Evolutionary conservation across 2,329 filamentous ascomycete species (phyloP).

Genomic region (Coniochaeta ligniaria): DNA sequence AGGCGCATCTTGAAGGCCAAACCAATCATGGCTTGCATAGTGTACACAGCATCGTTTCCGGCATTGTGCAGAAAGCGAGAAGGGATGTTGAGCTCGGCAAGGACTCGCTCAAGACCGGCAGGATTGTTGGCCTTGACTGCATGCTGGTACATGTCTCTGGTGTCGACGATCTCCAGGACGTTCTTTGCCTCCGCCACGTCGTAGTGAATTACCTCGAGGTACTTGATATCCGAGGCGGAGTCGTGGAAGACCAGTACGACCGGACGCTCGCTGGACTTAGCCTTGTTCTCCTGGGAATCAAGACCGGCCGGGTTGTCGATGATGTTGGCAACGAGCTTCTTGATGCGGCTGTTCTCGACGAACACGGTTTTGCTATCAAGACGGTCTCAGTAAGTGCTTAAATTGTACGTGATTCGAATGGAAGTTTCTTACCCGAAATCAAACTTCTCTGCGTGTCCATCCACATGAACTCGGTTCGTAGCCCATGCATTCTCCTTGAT

Average conservation of each 20-base stretch:
- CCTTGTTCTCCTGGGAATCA: conserved; percentile 1
- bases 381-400: background rate
- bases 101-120: conserved; percentile 51
- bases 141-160: conserved; percentile 60
- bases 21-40: conserved; percentile 64
- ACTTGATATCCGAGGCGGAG: conserved; percentile 57
- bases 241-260: conserved; percentile 81
- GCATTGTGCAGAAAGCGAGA: conserved; percentile 73
- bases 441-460: conserved; percentile 67
- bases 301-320: conserved; percentile 7
- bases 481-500: conserved; percentile 62
- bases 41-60: conserved; percentile 79
- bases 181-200: conserved; percentile 45
- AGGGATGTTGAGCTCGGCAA: conserved; percentile 56
- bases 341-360: conserved; percentile 2
- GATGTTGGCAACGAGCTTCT: conserved; percentile 6
- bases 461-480: conserved; percentile 60
- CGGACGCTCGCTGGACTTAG: conserved; percentile 17
- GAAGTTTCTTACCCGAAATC: conserved; percentile 56
- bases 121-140: conserved; percentile 45
- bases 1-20: conserved; percentile 37
- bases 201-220: conserved; percentile 59
- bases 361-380: conserved; percentile 10
- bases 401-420: conserved; percentile 1
- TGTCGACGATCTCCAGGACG: conserved; percentile 64